Evolutionary conservation across 805 yeast species (phyloP), one percentile per base, ranked within the genome.

Genomic region (Yamadazyma insecticola): DNA sequence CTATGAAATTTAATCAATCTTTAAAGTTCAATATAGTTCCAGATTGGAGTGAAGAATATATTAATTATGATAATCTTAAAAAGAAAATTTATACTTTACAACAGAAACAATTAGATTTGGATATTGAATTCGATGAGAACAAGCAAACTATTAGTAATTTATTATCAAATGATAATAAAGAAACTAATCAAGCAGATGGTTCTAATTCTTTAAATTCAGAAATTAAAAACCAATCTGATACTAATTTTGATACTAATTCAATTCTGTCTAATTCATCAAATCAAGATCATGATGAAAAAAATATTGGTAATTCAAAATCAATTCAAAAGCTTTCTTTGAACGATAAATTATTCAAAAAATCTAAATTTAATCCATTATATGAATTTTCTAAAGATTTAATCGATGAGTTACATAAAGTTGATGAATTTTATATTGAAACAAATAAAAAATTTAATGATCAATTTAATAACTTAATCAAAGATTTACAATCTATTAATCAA

Each of bases 71-170:
- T 6, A 65, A 67, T 8, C 53, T 79, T 41, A 79, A 79, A 47
- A 75, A 76, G 45, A 47, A 65, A 18, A 70, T 78, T 21, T 78
- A 79, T 47, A 57, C 65, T 39, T 60, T 79, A 22, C 81, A 76
- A 35, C 59, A 60, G 34, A 54, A 52, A 21, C 67, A 61, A 37
- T 34, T 57, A 14, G 45, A 41, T 8, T 37, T 33, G 21, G 40
- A 32, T 6, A 19, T 33, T 11, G 41, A 37, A n/a, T 36, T 40
- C 22, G 11, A 19, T 19, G 11, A 8, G 11, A 19, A 19, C 11
- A 8, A 11, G 7, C 21, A 19, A 19, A 19, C 21, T 19, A 11
- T 19, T 19, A 19, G 21, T 19, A 11, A 19, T 19, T 19, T 19
- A 19, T 19, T 19, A 19, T 19, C 7, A 8, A 19, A 19, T 19